Percentiles rank a stretch among this genome's conserved stretches.
phyloP scores from a whole-genome alignment of 805 yeast genomes.

The Wickerhamiella domercqiae region DNA sequence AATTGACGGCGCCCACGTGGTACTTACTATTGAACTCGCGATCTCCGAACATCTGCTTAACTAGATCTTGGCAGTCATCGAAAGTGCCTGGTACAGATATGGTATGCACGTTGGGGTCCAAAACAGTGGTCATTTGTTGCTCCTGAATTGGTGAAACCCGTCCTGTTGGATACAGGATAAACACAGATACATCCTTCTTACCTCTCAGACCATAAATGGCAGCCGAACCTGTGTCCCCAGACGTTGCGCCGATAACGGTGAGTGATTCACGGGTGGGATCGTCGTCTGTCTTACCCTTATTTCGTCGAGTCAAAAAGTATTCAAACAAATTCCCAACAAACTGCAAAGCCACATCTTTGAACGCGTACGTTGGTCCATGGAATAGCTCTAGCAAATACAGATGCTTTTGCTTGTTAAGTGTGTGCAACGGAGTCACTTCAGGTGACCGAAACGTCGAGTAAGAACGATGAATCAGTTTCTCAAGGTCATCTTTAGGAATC shows the following conservation, averaged over 20 bases:
- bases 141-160: constrained; percentile 96
- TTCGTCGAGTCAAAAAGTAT: constrained; percentile 68
- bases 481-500: constrained; percentile 56
- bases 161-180: constrained; percentile 92
- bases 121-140: constrained; percentile 95
- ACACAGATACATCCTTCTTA: constrained; percentile 94
- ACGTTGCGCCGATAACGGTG: constrained; percentile 97
- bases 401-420: constrained; percentile 39
- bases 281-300: constrained; percentile 31
- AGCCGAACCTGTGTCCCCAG: constrained; percentile 98
- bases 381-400: constrained; percentile 77
- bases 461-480: constrained; percentile 46
- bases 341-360: constrained; percentile 96
- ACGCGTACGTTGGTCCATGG: constrained; percentile 99
- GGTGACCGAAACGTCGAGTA: constrained; percentile 81
- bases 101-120: constrained; percentile 86
- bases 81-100: constrained; percentile 90
- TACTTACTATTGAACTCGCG: constrained; percentile 70
- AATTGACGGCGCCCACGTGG: constrained; percentile 95
- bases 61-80: constrained; percentile 96
- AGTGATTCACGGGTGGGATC: constrained; percentile 54
- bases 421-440: constrained; percentile 71
- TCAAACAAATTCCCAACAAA: constrained; percentile 95
- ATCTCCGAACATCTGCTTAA: constrained; percentile 86
- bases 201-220: constrained; percentile 96